Evolutionary conservation across 2,329 filamentous ascomycete genomes (phyloP).

Genomic region (Xylaria sp.): DNA sequence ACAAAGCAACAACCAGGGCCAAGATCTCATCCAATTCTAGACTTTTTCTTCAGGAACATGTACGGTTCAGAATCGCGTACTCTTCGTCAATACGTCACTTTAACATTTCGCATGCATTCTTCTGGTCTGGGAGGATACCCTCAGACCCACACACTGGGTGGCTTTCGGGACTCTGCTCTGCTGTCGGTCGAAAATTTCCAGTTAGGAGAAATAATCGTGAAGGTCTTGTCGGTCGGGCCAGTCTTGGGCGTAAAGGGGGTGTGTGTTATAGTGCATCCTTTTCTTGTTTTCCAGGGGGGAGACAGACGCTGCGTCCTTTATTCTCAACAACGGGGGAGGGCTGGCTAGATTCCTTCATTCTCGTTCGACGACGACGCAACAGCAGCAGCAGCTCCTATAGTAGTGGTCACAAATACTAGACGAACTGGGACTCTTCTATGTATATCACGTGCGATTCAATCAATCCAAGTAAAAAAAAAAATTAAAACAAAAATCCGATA

Average conservation of each 20-base stretch:
- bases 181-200: constrained; percentile 12
- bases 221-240: background rate
- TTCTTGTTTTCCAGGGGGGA: background rate
- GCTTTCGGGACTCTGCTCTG: constrained; percentile 11
- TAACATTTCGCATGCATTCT: constrained; percentile 16
- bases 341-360: background rate
- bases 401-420: background rate
- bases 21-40: constrained; percentile 68
- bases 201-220: background rate
- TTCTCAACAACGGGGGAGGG: too few relatives aligned
- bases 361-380: background rate
- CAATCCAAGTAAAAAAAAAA: too few relatives aligned
- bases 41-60: constrained; percentile 14
- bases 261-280: background rate
- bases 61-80: constrained; percentile 10
- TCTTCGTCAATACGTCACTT: constrained; percentile 8
- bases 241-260: background rate
- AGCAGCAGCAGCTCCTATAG: background rate
- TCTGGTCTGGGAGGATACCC: constrained; percentile 20
- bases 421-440: background rate
- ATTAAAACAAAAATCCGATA: too few relatives aligned
- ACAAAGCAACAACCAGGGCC: constrained; percentile 49
- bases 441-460: background rate
- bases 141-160: constrained; percentile 10
- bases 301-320: too few relatives aligned